Conservation (phyloP, 371 early-diverging fungal genomes). For the Mortierella sp. region DNA sequence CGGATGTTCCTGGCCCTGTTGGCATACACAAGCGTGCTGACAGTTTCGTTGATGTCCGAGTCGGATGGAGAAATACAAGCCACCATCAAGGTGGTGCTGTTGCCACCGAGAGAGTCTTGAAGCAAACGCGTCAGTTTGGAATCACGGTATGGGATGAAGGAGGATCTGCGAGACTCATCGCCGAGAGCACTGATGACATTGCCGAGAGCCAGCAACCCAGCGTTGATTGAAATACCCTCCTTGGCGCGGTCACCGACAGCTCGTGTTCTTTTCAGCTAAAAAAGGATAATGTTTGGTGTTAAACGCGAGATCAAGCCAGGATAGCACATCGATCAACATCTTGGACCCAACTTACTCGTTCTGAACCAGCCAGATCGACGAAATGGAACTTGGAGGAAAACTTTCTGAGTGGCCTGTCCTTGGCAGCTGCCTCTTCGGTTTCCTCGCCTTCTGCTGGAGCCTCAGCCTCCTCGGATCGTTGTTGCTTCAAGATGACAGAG, state of each 20-base stretch:
- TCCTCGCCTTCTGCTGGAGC: slow-evolving; percentile 18
- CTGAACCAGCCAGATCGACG: slow-evolving; percentile 98
- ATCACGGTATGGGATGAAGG: slow-evolving; percentile 96
- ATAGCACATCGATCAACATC: no score
- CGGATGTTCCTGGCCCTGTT: slow-evolving; percentile 89
- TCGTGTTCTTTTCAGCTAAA: slow-evolving; percentile 89
- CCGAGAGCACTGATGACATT: slow-evolving; percentile 99
- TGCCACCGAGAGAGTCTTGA: slow-evolving; percentile 98
- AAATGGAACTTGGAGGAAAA: slow-evolving; percentile 89
- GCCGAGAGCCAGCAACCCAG: slow-evolving; percentile 95
- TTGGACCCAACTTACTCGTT: slow-evolving; percentile 63
- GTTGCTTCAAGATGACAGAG: slow-evolving; percentile 69
- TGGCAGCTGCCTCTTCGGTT: slow-evolving; percentile 5
- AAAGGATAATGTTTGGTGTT: no score
- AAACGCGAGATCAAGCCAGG: no score
- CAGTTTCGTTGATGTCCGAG: slow-evolving; percentile 86
- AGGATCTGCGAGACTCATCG: slow-evolving; percentile 76
- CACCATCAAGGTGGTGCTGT: slow-evolving; percentile 89
- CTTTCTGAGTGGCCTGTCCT: slow-evolving; percentile 28
- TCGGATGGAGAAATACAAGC: slow-evolving; percentile 91
- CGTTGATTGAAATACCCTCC: slow-evolving; percentile 98
- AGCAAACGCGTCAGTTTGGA: slow-evolving; percentile 98
- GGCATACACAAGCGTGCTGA: slow-evolving; percentile 94
- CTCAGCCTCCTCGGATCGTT: slow-evolving; percentile 35
- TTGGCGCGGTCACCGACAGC: slow-evolving; percentile 94